These are phyloP conservation scores for Gyrodon lividus DNA, from an alignment of 768 basidiomycete genomes.

Conservation along the genomic window DNA sequence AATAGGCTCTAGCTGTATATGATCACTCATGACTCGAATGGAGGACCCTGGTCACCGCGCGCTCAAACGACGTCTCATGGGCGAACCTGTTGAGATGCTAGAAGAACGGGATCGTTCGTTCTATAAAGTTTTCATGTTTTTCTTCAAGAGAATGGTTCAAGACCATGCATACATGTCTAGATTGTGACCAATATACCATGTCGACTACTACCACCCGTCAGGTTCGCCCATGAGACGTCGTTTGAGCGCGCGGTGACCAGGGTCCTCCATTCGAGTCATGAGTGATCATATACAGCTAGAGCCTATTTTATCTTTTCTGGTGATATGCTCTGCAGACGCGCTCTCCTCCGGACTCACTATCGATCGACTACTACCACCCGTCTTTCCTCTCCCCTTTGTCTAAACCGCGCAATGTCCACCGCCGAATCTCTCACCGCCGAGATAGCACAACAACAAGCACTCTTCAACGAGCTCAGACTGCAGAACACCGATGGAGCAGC, in stretches of 20 bases:
- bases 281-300: neutral
- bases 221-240: too few species aligned
- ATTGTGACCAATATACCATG: too few species aligned
- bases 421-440: slow-evolving; percentile 48
- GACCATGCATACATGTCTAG: too few species aligned
- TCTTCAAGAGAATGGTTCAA: too few species aligned
- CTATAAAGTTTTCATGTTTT: too few species aligned
- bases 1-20: slow-evolving; percentile 3
- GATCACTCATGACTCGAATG: slow-evolving; percentile 22
- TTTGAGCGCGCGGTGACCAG: slow-evolving; percentile 14
- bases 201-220: too few species aligned
- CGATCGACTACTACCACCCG: slow-evolving; percentile 30
- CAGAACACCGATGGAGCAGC: slow-evolving; percentile 49
- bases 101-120: too few species aligned
- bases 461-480: slow-evolving; percentile 62
- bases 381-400: slow-evolving; percentile 12
- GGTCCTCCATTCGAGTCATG: slow-evolving; percentile 29
- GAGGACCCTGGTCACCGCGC: slow-evolving; percentile 25
- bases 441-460: slow-evolving; percentile 52
- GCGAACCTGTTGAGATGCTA: too few species aligned
- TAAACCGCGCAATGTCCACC: slow-evolving; percentile 37
- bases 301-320: slow-evolving; percentile 13
- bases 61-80: too few species aligned
- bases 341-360: slow-evolving; percentile 27
- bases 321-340: slow-evolving; percentile 17